Percentiles rank a stretch among this genome's conserved stretches.
phyloP scores from a whole-genome alignment of 768 basidiomycete species.

The Leccinum boreale region DNA sequence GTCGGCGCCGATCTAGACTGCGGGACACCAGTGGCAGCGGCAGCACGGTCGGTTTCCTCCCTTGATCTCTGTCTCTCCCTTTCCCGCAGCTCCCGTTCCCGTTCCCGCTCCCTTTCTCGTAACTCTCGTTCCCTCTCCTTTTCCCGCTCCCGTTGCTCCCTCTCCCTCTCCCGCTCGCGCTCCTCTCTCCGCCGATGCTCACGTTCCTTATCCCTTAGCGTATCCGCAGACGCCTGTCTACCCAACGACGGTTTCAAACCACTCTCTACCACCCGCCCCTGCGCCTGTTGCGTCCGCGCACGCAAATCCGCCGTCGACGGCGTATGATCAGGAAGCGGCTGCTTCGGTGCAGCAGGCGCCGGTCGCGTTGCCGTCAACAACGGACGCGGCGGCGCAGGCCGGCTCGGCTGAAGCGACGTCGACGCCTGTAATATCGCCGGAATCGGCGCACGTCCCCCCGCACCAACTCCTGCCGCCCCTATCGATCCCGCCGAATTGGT shows the following conservation, averaged over 20 bases:
- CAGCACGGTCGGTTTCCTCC: conserved; percentile 32
- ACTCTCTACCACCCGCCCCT: conserved; percentile 49
- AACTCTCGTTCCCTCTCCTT: conserved; percentile 35
- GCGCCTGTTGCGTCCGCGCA: conserved; percentile 60
- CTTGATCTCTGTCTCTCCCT: conserved; percentile 22
- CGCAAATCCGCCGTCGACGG: conserved; percentile 66
- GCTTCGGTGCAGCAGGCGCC: conserved; percentile 48
- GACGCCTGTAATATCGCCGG: conserved; percentile 25
- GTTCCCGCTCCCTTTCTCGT: conserved; percentile 27
- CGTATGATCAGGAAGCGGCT: conserved; percentile 44
- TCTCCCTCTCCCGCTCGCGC: conserved; percentile 10
- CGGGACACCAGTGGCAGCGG: conserved; percentile 39
- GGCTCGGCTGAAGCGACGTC: conserved; percentile 48
- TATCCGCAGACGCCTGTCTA: conserved; percentile 40
- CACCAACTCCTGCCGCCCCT: neutral
- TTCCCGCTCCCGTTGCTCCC: neutral
- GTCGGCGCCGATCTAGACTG: conserved; percentile 38
- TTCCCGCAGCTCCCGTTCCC: conserved; percentile 24
- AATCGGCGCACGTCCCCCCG: conserved; percentile 24
- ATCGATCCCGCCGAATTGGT: neutral
- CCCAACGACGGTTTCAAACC: conserved; percentile 30
- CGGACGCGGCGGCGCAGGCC: conserved; percentile 71
- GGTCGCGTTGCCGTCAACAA: conserved; percentile 52
- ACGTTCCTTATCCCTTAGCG: conserved; percentile 32
- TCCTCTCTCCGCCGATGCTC: conserved; percentile 37